phyloP scores from a whole-genome alignment of 2,329 filamentous ascomycete species.

The Microascus cirrosus region DNA sequence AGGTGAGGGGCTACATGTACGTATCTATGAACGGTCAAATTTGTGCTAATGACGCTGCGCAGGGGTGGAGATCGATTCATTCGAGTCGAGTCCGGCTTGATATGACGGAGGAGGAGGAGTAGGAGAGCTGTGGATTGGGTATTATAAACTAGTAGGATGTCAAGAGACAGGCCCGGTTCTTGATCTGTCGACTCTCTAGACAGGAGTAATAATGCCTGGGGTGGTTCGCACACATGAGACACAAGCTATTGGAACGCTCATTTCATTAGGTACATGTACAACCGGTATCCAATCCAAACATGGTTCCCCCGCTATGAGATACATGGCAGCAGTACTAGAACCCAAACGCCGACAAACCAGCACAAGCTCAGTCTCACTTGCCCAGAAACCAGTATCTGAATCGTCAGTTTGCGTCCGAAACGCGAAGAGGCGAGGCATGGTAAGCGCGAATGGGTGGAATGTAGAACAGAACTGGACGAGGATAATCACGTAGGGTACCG shows the following conservation, averaged over 20 bases:
- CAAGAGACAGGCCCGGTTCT: too few species aligned
- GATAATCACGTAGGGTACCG: background rate
- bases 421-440: background rate
- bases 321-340: background rate
- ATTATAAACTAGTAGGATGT: too few species aligned
- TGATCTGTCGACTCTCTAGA: too few species aligned
- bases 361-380: background rate
- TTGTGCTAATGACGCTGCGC: background rate
- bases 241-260: too few species aligned
- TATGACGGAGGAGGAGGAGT: background rate
- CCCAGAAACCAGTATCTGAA: conserved; percentile 25
- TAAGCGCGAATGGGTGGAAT: background rate
- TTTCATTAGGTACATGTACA: too few species aligned
- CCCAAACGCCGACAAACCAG: background rate
- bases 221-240: too few species aligned
- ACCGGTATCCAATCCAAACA: too few species aligned
- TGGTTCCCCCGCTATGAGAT: background rate
- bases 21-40: background rate
- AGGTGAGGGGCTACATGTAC: background rate
- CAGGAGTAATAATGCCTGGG: too few species aligned
- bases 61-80: conserved; percentile 1
- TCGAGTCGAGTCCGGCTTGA: conserved; percentile 1
- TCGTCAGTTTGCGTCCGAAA: conserved; percentile 2
- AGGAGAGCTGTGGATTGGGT: too few species aligned
- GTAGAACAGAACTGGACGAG: background rate